phyloP scores from a whole-genome alignment of 2,329 filamentous ascomycete species.

The Ophiobolus disseminans region DNA sequence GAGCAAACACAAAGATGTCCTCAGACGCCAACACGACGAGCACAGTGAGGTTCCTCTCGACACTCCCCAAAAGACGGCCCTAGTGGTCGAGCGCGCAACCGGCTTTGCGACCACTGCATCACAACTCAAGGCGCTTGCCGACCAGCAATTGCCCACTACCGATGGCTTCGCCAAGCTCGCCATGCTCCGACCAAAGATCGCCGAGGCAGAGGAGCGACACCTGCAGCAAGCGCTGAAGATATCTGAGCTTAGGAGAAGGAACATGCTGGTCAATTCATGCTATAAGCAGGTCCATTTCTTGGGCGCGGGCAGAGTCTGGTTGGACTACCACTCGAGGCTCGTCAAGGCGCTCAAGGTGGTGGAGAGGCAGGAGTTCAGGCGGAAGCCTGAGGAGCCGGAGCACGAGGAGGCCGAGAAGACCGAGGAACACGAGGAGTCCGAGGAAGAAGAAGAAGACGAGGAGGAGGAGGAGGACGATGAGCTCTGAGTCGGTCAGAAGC shows the following conservation, averaged over 20 bases:
- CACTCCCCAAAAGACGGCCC: slow-evolving; percentile 35
- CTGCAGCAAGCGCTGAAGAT: slow-evolving; percentile 67
- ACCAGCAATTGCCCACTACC: slow-evolving; percentile 53
- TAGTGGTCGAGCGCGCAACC: slow-evolving; percentile 55
- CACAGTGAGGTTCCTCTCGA: slow-evolving; percentile 29
- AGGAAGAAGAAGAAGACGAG: slow-evolving; percentile 39
- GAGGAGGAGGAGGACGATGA: slow-evolving; percentile 17
- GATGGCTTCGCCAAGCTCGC: slow-evolving; percentile 61
- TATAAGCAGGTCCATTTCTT: slow-evolving; percentile 81
- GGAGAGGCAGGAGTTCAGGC: slow-evolving; percentile 66
- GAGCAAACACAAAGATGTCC: slow-evolving; percentile 51
- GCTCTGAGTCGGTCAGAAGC: slow-evolving; percentile 1
- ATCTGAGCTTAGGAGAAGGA: slow-evolving; percentile 68
- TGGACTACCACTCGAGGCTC: slow-evolving; percentile 73
- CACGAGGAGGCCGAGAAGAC: slow-evolving; percentile 2
- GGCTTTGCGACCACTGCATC: slow-evolving; percentile 52
- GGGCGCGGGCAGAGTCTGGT: slow-evolving; percentile 71
- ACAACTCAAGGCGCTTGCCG: slow-evolving; percentile 54
- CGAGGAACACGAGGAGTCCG: slow-evolving; percentile 61
- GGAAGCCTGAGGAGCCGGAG: slow-evolving; percentile 52
- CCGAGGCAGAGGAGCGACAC: slow-evolving; percentile 66
- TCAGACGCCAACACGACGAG: slow-evolving; percentile 28
- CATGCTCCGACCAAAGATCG: slow-evolving; percentile 67
- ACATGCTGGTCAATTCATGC: slow-evolving; percentile 58
- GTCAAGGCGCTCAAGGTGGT: slow-evolving; percentile 70